A percentile compares a stretch with the other conserved stretches of the same genome.
Conservation (phyloP, 805 yeast genomes). For the Pichia insulana region DNA sequence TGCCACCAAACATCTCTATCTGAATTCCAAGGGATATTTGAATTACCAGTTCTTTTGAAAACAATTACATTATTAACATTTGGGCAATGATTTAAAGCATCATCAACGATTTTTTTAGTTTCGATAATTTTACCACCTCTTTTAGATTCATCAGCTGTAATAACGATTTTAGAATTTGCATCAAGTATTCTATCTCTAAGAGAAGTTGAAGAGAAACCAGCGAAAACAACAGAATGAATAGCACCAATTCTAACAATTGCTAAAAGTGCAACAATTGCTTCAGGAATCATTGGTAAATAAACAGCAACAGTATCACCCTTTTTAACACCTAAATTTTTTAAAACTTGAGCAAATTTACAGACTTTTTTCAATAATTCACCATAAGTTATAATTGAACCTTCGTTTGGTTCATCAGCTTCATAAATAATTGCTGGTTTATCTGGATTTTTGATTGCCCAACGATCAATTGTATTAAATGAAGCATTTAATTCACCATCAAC, state of each 20-base stretch:
- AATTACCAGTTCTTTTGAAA: conserved; percentile 62
- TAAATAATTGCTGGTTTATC: conserved; percentile 66
- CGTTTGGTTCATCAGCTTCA: conserved; percentile 73
- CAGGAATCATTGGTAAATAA: conserved; percentile 80
- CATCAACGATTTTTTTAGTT: conserved; percentile 77
- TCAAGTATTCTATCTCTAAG: conserved; percentile 63
- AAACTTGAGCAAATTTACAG: conserved; percentile 61
- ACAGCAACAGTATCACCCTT: conserved; percentile 85
- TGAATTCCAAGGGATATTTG: conserved; percentile 38
- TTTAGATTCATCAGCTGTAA: conserved; percentile 75
- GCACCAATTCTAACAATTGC: conserved; percentile 81
- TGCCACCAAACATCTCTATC: conserved; percentile 75
- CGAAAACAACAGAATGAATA: conserved; percentile 76
- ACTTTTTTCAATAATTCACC: conserved; percentile 66
- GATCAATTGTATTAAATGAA: conserved; percentile 71
- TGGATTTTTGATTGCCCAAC: conserved; percentile 68
- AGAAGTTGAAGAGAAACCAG: conserved; percentile 73
- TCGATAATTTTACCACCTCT: conserved; percentile 78
- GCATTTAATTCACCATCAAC: conserved; percentile 75
- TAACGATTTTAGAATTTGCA: conserved; percentile 62
- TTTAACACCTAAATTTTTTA: conserved; percentile 54
- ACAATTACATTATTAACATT: conserved; percentile 63
- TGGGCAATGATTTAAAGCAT: conserved; percentile 61
- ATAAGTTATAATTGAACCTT: conserved; percentile 54
- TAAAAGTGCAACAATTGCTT: conserved; percentile 64